Evolutionary conservation across 108 stramenopile genomes (phyloP), one percentile per base, ranked within the genome.

Genomic region (Cafeteria roenbergensis): DNA sequence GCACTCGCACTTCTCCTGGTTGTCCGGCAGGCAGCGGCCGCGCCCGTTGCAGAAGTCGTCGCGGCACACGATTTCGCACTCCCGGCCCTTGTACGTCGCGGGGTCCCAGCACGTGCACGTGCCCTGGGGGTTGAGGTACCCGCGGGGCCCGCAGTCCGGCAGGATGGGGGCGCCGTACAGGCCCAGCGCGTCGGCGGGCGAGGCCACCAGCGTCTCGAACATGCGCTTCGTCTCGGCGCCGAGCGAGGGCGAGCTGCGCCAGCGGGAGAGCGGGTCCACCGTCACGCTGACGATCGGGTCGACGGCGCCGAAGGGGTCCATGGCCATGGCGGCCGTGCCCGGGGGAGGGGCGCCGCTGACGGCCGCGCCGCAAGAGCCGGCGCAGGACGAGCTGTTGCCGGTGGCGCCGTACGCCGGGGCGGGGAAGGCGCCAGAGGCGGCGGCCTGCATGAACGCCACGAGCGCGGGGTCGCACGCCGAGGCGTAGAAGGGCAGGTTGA

Each of bases 31-130:
- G 33, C 57, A 57, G 12, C 6, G 6, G 12, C 57, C 57, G 32
- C 57, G 30, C 12, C 57, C 57, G 33, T 57, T 8, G 57, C 57
- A 57, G 57, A 12, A 57, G n/a, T n/a, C n/a, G 57, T 57, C 57
- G 12, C 30, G 6, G 33, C 57, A 48, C 42, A 48, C 12, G 42
- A 12, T 6, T 17, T 48, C 42, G 42, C 42, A 48, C 42, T 17
- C 12, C 12, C 12, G 42, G 12, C 42, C 42, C 12, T 17, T 6
- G 42, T 17, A 17, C 42, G 12, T 12, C 42, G 42, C 17, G 12
- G 42, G 42, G 42, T 48, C 42, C 42, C 12, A 12, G 42, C 42
- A 48, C 42, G 17, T 17, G 42, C 42, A 48, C 42, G 6, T 6
- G 12, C 42, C 42, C 12, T 48, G 12, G 12, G 17, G 12, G n/a